Conservation (phyloP, 1,284 basidiomycete species). For the Inonotus hispidus region DNA sequence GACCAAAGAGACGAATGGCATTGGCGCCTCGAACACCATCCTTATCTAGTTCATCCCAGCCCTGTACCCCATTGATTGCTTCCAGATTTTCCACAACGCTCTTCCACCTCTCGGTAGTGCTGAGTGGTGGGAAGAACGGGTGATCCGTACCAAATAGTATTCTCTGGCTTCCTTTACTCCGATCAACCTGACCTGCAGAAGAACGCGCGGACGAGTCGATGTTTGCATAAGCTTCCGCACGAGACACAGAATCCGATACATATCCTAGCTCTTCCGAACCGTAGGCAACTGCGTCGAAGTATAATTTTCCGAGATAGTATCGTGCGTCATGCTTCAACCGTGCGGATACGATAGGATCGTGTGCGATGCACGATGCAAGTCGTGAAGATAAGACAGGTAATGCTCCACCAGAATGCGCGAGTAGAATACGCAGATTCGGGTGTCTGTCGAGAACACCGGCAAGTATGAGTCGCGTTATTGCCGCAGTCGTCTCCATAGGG, state of each 20-base stretch:
- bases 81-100: slow-evolving; percentile 80
- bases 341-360: slow-evolving; percentile 72
- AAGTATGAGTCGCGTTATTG: slow-evolving; percentile 74
- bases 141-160: slow-evolving; percentile 86
- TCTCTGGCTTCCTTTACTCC: slow-evolving; percentile 40
- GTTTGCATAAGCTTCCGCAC: slow-evolving; percentile 47
- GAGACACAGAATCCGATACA: slow-evolving; percentile 61
- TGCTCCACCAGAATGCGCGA: slow-evolving; percentile 82
- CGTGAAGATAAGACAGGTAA: slow-evolving; percentile 78
- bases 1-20: slow-evolving; percentile 60
- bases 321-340: slow-evolving; percentile 78
- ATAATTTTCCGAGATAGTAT: slow-evolving; percentile 74
- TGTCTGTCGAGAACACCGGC: slow-evolving; percentile 75
- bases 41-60: slow-evolving; percentile 59
- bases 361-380: slow-evolving; percentile 75
- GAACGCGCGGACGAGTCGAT: slow-evolving; percentile 31
- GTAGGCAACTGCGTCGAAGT: slow-evolving; percentile 80
- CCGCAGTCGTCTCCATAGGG: slow-evolving; percentile 83
- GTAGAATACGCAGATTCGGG: slow-evolving; percentile 65
- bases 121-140: slow-evolving; percentile 83
- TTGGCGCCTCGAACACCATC: slow-evolving; percentile 65
- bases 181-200: slow-evolving; percentile 34
- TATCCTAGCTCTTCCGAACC: slow-evolving; percentile 79
- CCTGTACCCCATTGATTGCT: slow-evolving; percentile 61
- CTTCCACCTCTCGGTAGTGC: slow-evolving; percentile 65